Evolutionary conservation across 2,329 filamentous ascomycete species (phyloP).

Genomic region (Aspergillus niger): DNA sequence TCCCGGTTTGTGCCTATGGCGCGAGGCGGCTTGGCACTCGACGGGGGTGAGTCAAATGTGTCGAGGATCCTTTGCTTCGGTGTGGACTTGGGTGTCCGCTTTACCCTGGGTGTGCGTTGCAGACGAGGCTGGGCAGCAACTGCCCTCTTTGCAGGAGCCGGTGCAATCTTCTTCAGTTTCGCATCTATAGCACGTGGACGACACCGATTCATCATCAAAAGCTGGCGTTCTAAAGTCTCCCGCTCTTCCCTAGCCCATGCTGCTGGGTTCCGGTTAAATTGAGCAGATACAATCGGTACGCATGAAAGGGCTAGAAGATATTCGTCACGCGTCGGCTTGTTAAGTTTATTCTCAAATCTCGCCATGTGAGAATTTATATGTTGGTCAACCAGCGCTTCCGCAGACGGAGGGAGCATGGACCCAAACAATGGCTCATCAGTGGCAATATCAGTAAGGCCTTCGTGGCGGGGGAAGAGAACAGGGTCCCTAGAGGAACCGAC

Average conservation of each 20-base stretch:
- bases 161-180: slow-evolving; percentile 45
- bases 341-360: slow-evolving; percentile 43
- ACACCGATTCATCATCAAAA: slow-evolving; percentile 44
- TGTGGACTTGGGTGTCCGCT: slow-evolving; percentile 45
- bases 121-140: slow-evolving; percentile 30
- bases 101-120: slow-evolving; percentile 36
- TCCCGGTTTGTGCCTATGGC: slow-evolving; percentile 66
- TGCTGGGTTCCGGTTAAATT: slow-evolving; percentile 48
- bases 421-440: slow-evolving; percentile 46
- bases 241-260: slow-evolving; percentile 47
- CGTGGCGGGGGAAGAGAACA: slow-evolving; percentile 46
- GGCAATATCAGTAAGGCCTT: slow-evolving; percentile 33
- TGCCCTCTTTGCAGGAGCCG: slow-evolving; percentile 38
- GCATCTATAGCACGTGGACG: slow-evolving; percentile 32
- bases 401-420: slow-evolving; percentile 34
- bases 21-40: slow-evolving; percentile 47
- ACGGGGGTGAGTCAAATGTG: slow-evolving; percentile 39
- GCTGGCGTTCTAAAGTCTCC: slow-evolving; percentile 44
- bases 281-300: slow-evolving; percentile 44
- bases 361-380: slow-evolving; percentile 48
- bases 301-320: slow-evolving; percentile 48
- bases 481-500: slow-evolving; percentile 39
- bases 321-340: slow-evolving; percentile 48
- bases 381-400: slow-evolving; percentile 44
- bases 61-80: slow-evolving; percentile 43